Evolutionary conservation across 1,284 basidiomycete species (phyloP).

Genomic region (Fistulinella cinereoalba): DNA sequence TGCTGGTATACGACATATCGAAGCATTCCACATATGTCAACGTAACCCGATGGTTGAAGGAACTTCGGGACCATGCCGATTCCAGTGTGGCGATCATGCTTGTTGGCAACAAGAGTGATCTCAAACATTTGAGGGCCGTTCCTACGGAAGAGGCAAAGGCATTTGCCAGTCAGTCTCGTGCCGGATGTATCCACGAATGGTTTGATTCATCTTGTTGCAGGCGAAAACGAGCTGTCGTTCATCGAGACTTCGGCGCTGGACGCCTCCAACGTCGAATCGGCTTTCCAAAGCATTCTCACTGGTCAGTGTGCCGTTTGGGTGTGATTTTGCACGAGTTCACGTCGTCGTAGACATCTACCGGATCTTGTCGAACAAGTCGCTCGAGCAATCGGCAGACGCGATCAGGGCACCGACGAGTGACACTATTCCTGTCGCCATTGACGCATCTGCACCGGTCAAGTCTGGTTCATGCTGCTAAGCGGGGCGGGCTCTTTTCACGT

Average conservation of each 20-base stretch:
- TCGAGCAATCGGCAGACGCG: conserved; percentile 76
- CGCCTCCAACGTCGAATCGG: conserved; percentile 95
- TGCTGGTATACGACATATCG: conserved; percentile 91
- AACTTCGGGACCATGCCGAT: conserved; percentile 92
- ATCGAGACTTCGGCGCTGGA: conserved; percentile 99
- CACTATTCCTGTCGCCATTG: conserved; percentile 71
- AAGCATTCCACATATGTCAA: conserved; percentile 97
- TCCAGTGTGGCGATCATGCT: conserved; percentile 95
- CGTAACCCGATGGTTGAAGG: conserved; percentile 98
- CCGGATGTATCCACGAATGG: neutral
- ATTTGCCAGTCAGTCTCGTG: conserved; percentile 68
- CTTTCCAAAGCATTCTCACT: conserved; percentile 96
- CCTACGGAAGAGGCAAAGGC: conserved; percentile 92
- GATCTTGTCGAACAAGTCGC: conserved; percentile 86
- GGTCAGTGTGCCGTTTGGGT: conserved; percentile 49
- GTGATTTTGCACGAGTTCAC: conserved; percentile 4
- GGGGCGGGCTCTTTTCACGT: conserved; percentile 5
- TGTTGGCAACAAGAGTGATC: conserved; percentile 96
- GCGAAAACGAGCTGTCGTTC: conserved; percentile 85
- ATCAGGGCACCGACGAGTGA: conserved; percentile 70
- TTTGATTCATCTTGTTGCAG: conserved; percentile 28
- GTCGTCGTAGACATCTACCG: conserved; percentile 80
- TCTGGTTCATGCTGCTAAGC: conserved; percentile 44
- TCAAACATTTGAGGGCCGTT: conserved; percentile 95
- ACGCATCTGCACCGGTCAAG: conserved; percentile 36